These are phyloP conservation scores for Alternaria infectoria DNA, from an alignment of 2,329 filamentous ascomycete species.

Conservation along the genomic window DNA sequence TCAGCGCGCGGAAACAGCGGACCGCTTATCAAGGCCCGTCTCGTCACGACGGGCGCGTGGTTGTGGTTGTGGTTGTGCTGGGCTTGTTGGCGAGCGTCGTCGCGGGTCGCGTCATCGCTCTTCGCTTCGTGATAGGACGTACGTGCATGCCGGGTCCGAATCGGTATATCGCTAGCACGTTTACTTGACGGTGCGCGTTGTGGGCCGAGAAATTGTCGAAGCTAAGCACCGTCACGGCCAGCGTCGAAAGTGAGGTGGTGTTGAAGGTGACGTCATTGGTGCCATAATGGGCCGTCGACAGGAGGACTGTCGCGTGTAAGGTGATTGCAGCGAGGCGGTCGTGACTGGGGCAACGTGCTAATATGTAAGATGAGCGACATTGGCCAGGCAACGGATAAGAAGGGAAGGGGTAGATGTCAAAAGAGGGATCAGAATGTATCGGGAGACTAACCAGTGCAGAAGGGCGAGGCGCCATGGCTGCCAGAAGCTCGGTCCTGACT, in stretches of 20 bases:
- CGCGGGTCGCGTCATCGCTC: not conserved
- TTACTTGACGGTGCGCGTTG: not conserved
- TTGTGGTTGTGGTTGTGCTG: not conserved
- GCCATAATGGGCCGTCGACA: not conserved
- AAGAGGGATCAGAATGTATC: not conserved
- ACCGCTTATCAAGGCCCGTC: fast-evolving
- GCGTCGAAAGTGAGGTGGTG: not conserved
- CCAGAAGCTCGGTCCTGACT: not conserved
- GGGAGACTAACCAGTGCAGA: not conserved
- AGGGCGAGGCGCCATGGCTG: not conserved
- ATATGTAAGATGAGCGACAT: too few species aligned
- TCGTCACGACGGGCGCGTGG: not conserved
- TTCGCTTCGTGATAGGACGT: not conserved
- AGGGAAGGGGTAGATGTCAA: not conserved
- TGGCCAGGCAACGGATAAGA: too few species aligned
- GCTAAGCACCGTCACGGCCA: not conserved
- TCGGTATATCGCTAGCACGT: not conserved
- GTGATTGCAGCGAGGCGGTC: too few species aligned
- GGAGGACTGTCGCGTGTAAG: not conserved
- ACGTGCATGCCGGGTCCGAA: not conserved
- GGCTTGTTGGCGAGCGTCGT: not conserved
- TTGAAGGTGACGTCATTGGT: not conserved
- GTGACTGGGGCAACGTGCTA: too few species aligned
- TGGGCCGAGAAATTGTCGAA: not conserved
- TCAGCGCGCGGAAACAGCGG: not conserved